These are phyloP conservation scores for Clarireedia monteithiana DNA, from an alignment of 2,329 filamentous ascomycete species.

Conservation along the genomic window DNA sequence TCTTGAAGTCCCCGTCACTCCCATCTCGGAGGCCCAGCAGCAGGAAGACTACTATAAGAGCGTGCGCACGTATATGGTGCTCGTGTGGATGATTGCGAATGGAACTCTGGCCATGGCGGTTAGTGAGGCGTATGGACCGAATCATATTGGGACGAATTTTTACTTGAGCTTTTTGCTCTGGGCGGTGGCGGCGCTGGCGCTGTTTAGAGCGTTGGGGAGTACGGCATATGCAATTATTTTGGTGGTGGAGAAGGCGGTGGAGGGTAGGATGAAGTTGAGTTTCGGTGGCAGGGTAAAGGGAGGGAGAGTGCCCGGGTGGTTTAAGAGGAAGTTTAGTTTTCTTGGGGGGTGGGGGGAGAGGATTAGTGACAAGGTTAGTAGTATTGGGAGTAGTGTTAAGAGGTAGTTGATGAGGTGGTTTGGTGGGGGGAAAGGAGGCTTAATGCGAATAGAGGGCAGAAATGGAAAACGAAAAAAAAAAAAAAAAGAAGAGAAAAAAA, in stretches of 20 bases:
- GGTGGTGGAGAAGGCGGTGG: conserved; percentile 73
- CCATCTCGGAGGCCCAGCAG: conserved; percentile 66
- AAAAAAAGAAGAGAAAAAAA: not conserved
- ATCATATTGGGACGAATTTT: conserved; percentile 69
- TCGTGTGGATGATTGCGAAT: conserved; percentile 89
- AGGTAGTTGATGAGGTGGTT: not conserved
- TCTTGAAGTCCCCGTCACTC: conserved; percentile 64
- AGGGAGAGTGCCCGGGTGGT: conserved; percentile 26
- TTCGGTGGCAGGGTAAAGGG: conserved; percentile 26
- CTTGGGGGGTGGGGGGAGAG: conserved; percentile 23
- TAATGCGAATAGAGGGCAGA: not conserved
- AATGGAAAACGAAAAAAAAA: not conserved
- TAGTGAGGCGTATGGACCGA: conserved; percentile 71
- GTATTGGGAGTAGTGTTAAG: conserved; percentile 23
- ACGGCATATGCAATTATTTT: conserved; percentile 80
- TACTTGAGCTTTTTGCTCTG: conserved; percentile 93
- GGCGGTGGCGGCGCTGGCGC: conserved; percentile 76
- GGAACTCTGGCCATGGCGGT: conserved; percentile 90
- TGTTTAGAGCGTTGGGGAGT: conserved; percentile 80
- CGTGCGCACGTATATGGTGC: conserved; percentile 96
- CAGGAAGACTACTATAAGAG: conserved; percentile 99
- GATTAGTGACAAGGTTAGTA: conserved; percentile 24
- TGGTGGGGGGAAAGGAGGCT: not conserved
- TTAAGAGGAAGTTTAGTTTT: not conserved
- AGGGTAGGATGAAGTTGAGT: conserved; percentile 58